Conservation (phyloP, 1,139 yeast genomes). For the Kurtzmaniella quercitrusa region DNA sequence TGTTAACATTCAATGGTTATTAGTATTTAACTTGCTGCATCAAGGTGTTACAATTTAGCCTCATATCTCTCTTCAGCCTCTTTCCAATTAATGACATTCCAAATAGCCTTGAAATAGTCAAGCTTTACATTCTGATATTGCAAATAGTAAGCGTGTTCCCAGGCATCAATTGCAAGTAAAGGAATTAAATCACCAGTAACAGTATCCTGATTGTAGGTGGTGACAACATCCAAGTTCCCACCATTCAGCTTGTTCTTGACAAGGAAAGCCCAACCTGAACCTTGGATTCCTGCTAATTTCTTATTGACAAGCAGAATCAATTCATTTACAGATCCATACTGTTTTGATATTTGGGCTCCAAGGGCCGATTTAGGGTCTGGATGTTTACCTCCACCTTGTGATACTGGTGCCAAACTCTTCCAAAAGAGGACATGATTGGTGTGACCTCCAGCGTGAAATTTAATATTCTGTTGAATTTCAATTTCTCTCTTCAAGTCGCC, state of each 20-base stretch:
- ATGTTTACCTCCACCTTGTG: constrained; percentile 81
- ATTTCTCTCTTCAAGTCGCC: constrained; percentile 66
- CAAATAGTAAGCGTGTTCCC: constrained; percentile 98
- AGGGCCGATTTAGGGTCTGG: constrained; percentile 58
- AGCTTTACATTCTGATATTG: constrained; percentile 94
- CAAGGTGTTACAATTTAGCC: not conserved
- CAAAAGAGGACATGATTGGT: constrained; percentile 84
- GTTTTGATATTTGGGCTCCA: constrained; percentile 56
- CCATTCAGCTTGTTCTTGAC: constrained; percentile 85
- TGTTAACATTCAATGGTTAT: no score
- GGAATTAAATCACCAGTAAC: constrained; percentile 73
- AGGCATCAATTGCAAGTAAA: constrained; percentile 90
- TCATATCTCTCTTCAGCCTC: constrained; percentile 73
- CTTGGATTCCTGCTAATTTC: constrained; percentile 89
- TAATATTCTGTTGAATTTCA: constrained; percentile 74
- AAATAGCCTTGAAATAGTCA: constrained; percentile 92
- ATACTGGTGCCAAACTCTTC: constrained; percentile 84
- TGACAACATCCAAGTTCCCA: constrained; percentile 71
- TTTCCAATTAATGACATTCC: constrained; percentile 97
- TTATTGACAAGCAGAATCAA: constrained; percentile 66
- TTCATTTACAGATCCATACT: constrained; percentile 77
- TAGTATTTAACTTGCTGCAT: not conserved
- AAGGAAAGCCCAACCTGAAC: constrained; percentile 97
- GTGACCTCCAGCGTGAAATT: constrained; percentile 95
- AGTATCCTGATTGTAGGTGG: constrained; percentile 89